Base-by-base conservation (phyloP, 2,329 filamentous ascomycete genomes). In the Penicillium verrucosum region DNA sequence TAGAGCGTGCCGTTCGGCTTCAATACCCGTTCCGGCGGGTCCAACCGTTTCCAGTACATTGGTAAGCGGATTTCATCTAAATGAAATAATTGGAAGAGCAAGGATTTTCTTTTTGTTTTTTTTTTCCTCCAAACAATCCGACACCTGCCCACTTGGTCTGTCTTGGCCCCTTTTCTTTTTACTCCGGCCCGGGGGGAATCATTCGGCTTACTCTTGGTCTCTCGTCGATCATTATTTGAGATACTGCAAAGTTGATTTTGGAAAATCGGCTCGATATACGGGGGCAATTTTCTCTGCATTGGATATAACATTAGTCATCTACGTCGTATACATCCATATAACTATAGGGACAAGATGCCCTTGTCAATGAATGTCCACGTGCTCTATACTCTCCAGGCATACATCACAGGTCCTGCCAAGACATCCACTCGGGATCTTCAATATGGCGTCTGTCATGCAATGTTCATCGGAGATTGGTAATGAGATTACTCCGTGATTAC, bases 371-470 rank as follows among this genome's bases (percentile, higher is more conserved):
- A 32, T 51, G 11, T n/a, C 7, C 23, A 50, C 43, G 23, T 25
- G 41, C n/a, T 40, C 5, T 21, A 38, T 23, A 32, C 29, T 25
- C 16, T 25, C 29, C 4, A 43, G 7, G 12, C 42, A 37, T 29
- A 23, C n/a, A 43, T 12, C 10, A 38, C 7, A 25, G 6, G n/a
- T 30, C 51, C 46, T 43, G 41, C 47, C 47, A 51, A 51, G 34
- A 12, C 41, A 27, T 25, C 47, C 54, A 45, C 41, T 52, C 29
- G 12, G 40, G 47, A 51, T 55, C 47, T 43, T 32, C 53, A 49
- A 29, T n/a, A 50, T 43, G 29, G 30, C n/a, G 9, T 48, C 40
- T 53, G 44, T 50, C 34, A n/a, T 51, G 53, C 54, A 56, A 40
- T 44, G 32, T 41, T 25, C 41, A 44, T 43, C 34, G 53, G 47